Evolutionary conservation across 306 rosid genomes (phyloP).

Genomic region (Cucumis hystrix): DNA sequence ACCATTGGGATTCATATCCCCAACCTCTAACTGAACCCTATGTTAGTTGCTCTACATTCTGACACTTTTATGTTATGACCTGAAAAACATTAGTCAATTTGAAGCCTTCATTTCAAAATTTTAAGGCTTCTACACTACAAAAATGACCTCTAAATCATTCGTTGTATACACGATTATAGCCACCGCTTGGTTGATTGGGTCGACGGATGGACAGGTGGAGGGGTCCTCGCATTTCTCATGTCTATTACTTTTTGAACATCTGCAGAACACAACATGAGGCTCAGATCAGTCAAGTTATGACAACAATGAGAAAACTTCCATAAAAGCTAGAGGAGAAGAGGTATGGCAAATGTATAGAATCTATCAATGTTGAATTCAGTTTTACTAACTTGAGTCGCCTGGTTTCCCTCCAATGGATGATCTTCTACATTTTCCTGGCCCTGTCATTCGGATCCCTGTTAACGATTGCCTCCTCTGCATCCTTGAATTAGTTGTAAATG

Average conservation of each 20-base stretch:
- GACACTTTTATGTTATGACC: not conserved
- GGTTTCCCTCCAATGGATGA: slow-evolving; percentile 75
- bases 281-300: slow-evolving; percentile 1
- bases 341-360: not conserved
- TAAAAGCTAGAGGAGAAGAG: not conserved
- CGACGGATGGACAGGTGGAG: slow-evolving; percentile 48
- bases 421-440: slow-evolving; percentile 37
- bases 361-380: not conserved
- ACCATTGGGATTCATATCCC: too few relatives aligned
- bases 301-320: not conserved
- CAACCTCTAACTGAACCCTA: not conserved
- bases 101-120: not conserved
- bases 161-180: slow-evolving; percentile 8
- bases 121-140: not conserved
- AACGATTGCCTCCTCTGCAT: slow-evolving; percentile 63
- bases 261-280: slow-evolving; percentile 14
- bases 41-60: not conserved
- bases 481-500: slow-evolving; percentile 24
- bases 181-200: slow-evolving; percentile 36
- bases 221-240: slow-evolving; percentile 53
- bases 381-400: slow-evolving; percentile 31
- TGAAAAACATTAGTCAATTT: slow-evolving; percentile 13
- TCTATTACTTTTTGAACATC: slow-evolving; percentile 45
- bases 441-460: slow-evolving; percentile 42
- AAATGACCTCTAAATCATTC: not conserved